A percentile compares a stretch with the other conserved stretches of the same genome.
phyloP scores from a whole-genome alignment of 139 green algal species.

The Gonium pectorale region DNA sequence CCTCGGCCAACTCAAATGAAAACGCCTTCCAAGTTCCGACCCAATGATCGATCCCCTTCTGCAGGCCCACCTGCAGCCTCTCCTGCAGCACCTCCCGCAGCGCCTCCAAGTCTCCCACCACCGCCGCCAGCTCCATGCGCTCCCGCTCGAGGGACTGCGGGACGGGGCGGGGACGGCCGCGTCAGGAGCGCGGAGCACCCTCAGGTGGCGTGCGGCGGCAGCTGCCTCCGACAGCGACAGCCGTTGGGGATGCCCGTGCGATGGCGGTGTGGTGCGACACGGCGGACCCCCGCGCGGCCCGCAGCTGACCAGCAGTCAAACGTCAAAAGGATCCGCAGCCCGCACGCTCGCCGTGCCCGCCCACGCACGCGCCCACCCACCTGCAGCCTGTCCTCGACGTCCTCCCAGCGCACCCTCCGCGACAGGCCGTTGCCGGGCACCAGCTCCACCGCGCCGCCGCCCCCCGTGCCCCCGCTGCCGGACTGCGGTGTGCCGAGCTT shows the following conservation, averaged over 20 bases:
- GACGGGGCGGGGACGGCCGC: not conserved
- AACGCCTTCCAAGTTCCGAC: too few relatives aligned
- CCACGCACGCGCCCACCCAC: not conserved
- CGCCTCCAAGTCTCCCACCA: conserved; percentile 2
- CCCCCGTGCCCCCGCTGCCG: not conserved
- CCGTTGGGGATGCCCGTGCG: too few relatives aligned
- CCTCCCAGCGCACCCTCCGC: not conserved
- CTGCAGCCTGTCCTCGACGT: conserved; percentile 7
- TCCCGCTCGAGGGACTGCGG: not conserved
- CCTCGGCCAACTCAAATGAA: too few relatives aligned
- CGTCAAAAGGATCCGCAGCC: too few relatives aligned
- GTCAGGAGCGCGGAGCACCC: not conserved
- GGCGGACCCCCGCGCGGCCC: too few relatives aligned
- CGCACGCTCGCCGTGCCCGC: too few relatives aligned
- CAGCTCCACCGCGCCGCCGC: not conserved
- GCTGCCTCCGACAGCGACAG: too few relatives aligned
- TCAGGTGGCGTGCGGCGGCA: too few relatives aligned
- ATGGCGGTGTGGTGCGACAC: too few relatives aligned
- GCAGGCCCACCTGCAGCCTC: conserved; percentile 1
- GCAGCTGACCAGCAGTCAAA: too few relatives aligned
- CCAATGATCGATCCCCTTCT: too few relatives aligned
- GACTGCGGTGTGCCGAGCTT: not conserved
- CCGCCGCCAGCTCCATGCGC: not conserved
- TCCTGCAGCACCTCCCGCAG: conserved; percentile 8
- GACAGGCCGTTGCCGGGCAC: conserved; percentile 2